phyloP scores from a whole-genome alignment of 768 basidiomycete genomes.

The Boletus huronensis region DNA sequence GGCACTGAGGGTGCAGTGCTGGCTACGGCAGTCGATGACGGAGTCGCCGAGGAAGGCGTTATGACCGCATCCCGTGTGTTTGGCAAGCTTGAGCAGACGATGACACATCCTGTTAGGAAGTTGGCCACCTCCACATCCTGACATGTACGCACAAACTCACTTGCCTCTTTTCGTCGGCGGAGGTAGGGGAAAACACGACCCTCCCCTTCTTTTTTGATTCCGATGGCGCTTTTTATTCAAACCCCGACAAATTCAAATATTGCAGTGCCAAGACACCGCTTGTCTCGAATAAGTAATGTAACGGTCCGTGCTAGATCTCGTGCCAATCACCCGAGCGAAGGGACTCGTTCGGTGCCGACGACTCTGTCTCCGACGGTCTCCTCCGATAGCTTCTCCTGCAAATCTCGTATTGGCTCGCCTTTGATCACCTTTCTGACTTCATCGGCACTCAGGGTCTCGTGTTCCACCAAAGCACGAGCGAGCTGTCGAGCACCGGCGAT shows the following conservation, averaged over 20 bases:
- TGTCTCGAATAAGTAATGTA: constrained; percentile 1
- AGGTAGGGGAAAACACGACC: constrained; percentile 41
- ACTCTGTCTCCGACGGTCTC: constrained; percentile 26
- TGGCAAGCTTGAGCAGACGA: constrained; percentile 52
- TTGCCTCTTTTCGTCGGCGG: constrained; percentile 47
- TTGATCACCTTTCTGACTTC: constrained; percentile 85
- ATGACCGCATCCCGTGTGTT: constrained; percentile 54
- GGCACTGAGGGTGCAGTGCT: constrained; percentile 44
- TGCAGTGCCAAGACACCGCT: no score
- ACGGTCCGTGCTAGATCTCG: background rate
- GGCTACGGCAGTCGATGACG: constrained; percentile 51
- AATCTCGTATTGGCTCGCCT: constrained; percentile 73
- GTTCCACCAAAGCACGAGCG: constrained; percentile 87
- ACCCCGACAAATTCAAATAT: background rate
- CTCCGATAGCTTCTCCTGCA: constrained; percentile 53
- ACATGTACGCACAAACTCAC: constrained; percentile 10
- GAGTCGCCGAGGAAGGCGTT: constrained; percentile 41
- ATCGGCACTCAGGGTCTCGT: constrained; percentile 85
- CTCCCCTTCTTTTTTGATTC: background rate
- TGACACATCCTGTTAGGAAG: constrained; percentile 55
- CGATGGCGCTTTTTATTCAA: constrained; percentile 15
- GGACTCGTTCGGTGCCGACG: background rate
- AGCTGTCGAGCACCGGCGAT: constrained; percentile 46
- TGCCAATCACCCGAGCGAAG: no score
- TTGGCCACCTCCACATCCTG: background rate